Evolutionary conservation across 768 basidiomycete species (phyloP).

Genomic region (Tylopilus rubrobrunneus): DNA sequence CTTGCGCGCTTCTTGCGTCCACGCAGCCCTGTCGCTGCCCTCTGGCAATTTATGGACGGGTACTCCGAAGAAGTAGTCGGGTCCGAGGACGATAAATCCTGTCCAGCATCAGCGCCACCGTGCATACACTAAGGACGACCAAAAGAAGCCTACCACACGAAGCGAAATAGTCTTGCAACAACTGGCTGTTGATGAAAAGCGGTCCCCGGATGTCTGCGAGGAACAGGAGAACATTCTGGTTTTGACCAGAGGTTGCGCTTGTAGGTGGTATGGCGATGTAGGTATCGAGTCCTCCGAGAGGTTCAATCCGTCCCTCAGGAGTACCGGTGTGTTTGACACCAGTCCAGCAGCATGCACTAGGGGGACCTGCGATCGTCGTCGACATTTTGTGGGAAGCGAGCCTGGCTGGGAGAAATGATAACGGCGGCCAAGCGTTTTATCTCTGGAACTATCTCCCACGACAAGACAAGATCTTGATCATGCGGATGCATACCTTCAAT

Average conservation of each 20-base stretch:
- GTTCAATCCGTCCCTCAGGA: conserved; percentile 39
- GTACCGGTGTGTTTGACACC: conserved; percentile 49
- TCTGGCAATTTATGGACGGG: conserved; percentile 35
- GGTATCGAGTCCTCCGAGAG: conserved; percentile 46
- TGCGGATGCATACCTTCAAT: too few relatives aligned
- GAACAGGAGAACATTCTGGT: conserved; percentile 49
- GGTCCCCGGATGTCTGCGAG: conserved; percentile 55
- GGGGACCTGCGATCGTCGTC: conserved; percentile 37
- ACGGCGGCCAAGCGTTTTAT: not conserved
- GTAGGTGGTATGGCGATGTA: conserved; percentile 50
- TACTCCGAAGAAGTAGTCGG: conserved; percentile 60
- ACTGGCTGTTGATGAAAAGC: conserved; percentile 49
- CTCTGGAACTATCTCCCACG: not conserved
- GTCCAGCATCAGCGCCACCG: not conserved
- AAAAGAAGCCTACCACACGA: conserved; percentile 41
- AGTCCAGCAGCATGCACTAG: conserved; percentile 46
- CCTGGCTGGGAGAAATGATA: not conserved
- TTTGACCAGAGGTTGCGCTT: conserved; percentile 10
- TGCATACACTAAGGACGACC: not conserved
- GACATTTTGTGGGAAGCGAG: conserved; percentile 13
- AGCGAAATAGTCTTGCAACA: conserved; percentile 61
- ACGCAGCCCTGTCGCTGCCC: conserved; percentile 31
- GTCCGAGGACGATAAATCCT: conserved; percentile 57
- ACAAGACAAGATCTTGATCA: not conserved
- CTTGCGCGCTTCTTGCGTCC: conserved; percentile 32